Percentiles rank a stretch among this genome's conserved stretches.
These are phyloP conservation scores for Lotus japonicus DNA, from an alignment of 306 rosid genomes.

Conservation along the genomic window DNA sequence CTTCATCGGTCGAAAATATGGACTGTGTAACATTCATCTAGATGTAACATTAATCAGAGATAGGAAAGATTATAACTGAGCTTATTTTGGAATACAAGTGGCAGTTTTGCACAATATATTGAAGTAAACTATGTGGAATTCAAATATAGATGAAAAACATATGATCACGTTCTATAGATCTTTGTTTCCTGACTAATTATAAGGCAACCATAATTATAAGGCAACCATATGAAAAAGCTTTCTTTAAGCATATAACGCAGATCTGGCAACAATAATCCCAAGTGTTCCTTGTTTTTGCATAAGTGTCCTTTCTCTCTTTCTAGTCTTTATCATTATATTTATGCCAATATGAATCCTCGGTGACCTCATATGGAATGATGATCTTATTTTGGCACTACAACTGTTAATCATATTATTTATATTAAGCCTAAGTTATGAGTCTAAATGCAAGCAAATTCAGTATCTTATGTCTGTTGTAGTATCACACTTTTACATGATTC, in stretches of 20 bases:
- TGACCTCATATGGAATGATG: not conserved
- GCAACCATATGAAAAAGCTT: not conserved
- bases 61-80: not conserved
- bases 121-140: conserved; percentile 12
- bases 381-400: conserved; percentile 3
- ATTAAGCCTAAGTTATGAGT: too few relatives aligned
- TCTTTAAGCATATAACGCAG: not conserved
- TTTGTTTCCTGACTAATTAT: not conserved
- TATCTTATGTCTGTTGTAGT: too few relatives aligned
- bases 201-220: too few relatives aligned
- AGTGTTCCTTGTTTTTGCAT: not conserved
- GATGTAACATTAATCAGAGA: conserved; percentile 11
- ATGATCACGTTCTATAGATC: not conserved
- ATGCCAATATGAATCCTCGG: not conserved
- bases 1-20: too few relatives aligned
- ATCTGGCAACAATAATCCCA: not conserved
- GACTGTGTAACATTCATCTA: too few relatives aligned
- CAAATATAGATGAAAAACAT: not conserved
- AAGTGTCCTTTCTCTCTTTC: not conserved
- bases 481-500: too few relatives aligned
- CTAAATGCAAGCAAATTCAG: too few relatives aligned
- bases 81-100: conserved; percentile 9
- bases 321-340: not conserved
- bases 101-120: not conserved
- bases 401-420: not conserved